Conservation (phyloP, 148 eudicot genomes). For the Amaranthus cruentus region DNA sequence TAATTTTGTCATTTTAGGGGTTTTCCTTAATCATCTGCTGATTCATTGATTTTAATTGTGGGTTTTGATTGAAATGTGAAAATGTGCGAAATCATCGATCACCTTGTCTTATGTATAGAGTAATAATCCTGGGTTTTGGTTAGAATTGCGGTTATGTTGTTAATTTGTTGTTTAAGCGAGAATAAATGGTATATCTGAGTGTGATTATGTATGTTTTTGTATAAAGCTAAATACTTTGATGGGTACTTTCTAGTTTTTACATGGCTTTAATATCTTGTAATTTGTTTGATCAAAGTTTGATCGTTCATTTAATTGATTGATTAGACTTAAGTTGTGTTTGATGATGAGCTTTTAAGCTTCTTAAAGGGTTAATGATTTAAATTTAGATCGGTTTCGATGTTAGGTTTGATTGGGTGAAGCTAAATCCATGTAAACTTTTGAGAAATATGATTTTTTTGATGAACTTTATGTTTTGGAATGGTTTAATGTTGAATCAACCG, state of each 20-base stretch:
- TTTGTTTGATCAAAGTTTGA: conserved; percentile 20
- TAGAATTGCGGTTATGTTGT: conserved; percentile 2
- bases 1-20: not conserved
- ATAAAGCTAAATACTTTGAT: not conserved
- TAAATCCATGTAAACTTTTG: not conserved
- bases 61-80: conserved; percentile 16
- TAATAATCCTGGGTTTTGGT: conserved; percentile 18
- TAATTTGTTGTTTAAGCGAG: not conserved
- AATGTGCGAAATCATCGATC: conserved; percentile 12
- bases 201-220: not conserved
- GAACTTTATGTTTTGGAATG: not conserved
- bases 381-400: not conserved
- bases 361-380: not conserved
- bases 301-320: not conserved
- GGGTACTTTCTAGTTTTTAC: not conserved
- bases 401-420: not conserved
- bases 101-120: not conserved
- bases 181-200: not conserved
- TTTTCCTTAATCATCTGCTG: not conserved
- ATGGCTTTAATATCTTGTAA: not conserved
- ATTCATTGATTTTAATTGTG: not conserved
- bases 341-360: not conserved
- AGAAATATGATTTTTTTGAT: not conserved
- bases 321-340: not conserved
- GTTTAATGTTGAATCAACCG: not conserved